phyloP scores from a whole-genome alignment of 371 early-diverging fungal genomes.

The Apophysomyces sp. region DNA sequence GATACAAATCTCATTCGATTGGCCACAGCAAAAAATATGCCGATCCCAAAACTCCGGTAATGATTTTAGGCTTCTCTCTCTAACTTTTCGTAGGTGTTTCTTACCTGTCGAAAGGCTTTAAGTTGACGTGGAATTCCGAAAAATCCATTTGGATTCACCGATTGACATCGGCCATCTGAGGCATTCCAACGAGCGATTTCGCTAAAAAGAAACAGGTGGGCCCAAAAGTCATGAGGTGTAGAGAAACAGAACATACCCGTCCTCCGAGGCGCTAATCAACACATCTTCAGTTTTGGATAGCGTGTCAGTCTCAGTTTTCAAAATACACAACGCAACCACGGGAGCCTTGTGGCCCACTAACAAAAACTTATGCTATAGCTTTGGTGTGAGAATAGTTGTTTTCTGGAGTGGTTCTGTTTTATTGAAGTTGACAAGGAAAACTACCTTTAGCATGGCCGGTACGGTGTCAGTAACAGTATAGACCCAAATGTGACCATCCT shows the following conservation, averaged over 20 bases:
- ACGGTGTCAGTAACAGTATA: conserved; percentile 21
- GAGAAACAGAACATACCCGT: conserved; percentile 48
- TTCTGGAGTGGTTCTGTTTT: background rate
- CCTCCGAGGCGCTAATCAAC: conserved; percentile 63
- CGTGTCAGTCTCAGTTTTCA: conserved; percentile 38
- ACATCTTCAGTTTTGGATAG: conserved; percentile 52
- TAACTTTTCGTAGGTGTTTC: background rate
- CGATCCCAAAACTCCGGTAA: conserved; percentile 28
- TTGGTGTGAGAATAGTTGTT: background rate
- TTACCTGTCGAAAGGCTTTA: conserved; percentile 39
- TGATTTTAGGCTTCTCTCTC: background rate
- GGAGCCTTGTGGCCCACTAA: conserved; percentile 60
- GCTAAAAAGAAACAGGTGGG: conserved; percentile 21
- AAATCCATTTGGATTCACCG: conserved; percentile 59
- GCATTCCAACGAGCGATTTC: conserved; percentile 74
- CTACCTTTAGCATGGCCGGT: background rate
- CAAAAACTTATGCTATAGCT: conserved; percentile 52
- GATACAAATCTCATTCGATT: conserved; percentile 44
- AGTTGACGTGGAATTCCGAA: conserved; percentile 56
- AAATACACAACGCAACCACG: conserved; percentile 53
- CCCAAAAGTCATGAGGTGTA: background rate
- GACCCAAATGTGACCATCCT: conserved; percentile 64
- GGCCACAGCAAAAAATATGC: conserved; percentile 47
- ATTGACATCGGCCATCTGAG: conserved; percentile 70
- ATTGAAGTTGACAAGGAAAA: background rate